Percentiles rank a stretch among this genome's conserved stretches.
Conservation (phyloP, 2,329 filamentous ascomycete genomes). For the Fusarium anguioides region DNA sequence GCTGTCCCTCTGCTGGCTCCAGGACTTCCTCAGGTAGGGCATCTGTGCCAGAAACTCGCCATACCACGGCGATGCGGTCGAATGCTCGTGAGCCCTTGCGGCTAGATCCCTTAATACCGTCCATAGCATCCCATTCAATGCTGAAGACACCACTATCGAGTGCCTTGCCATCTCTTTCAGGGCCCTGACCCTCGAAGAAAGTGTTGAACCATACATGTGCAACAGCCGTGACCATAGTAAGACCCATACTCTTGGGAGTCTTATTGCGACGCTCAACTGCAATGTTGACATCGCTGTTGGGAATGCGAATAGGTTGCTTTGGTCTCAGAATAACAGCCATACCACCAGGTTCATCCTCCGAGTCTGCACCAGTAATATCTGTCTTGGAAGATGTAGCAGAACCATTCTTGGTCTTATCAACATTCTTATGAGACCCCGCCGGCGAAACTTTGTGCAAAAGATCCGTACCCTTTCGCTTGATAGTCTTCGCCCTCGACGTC, state of each 20-base stretch:
- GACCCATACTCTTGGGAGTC: slow-evolving; percentile 78
- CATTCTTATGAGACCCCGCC: slow-evolving; percentile 22
- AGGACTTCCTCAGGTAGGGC: slow-evolving; percentile 53
- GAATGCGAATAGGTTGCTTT: slow-evolving; percentile 72
- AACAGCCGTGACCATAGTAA: slow-evolving; percentile 91
- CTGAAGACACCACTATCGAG: slow-evolving; percentile 73
- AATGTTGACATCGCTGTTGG: slow-evolving; percentile 89
- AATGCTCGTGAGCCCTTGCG: slow-evolving; percentile 85
- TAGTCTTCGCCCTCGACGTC: slow-evolving; percentile 24
- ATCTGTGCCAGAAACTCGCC: slow-evolving; percentile 64
- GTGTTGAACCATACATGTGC: slow-evolving; percentile 98
- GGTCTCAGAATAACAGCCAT: slow-evolving; percentile 85
- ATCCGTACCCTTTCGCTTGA: slow-evolving; percentile 49
- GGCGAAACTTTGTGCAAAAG: slow-evolving; percentile 50
- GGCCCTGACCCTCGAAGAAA: slow-evolving; percentile 87
- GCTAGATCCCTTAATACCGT: slow-evolving; percentile 91
- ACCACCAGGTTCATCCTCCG: slow-evolving; percentile 67
- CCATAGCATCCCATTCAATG: slow-evolving; percentile 76
- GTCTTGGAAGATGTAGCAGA: slow-evolving; percentile 35
- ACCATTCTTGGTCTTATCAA: slow-evolving; percentile 40
- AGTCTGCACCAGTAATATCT: slow-evolving; percentile 30
- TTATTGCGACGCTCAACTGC: slow-evolving; percentile 88
- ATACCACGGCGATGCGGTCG: slow-evolving; percentile 86
- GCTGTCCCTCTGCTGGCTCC: slow-evolving; percentile 74
- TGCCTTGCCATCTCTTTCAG: slow-evolving; percentile 73